These are phyloP conservation scores for Termitomyces sp. DNA, from an alignment of 768 basidiomycete genomes.

Conservation along the genomic window DNA sequence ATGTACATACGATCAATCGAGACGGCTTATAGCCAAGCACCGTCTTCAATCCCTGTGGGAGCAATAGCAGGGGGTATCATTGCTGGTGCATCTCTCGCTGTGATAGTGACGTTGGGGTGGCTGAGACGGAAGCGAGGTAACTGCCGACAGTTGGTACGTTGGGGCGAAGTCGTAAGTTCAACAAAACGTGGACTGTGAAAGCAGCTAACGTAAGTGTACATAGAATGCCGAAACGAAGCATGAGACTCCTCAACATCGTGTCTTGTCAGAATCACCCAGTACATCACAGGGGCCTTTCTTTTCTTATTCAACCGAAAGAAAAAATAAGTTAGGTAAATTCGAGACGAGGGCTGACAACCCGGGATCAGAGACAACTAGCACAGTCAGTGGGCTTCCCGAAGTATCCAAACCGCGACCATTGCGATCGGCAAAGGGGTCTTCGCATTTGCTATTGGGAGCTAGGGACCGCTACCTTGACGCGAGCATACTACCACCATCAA, in stretches of 20 bases:
- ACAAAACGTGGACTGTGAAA: not conserved
- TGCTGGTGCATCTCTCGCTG: conserved; percentile 41
- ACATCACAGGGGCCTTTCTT: conserved; percentile 24
- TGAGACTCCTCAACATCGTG: conserved; percentile 26
- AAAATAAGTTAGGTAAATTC: conserved; percentile 40
- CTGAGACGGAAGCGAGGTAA: conserved; percentile 38
- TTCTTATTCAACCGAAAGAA: conserved; percentile 22
- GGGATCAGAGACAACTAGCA: not conserved
- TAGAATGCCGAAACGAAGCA: conserved; percentile 25
- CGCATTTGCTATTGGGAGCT: conserved; percentile 2
- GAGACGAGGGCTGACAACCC: conserved; percentile 2
- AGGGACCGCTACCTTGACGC: not conserved
- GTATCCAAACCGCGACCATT: conserved; percentile 12
- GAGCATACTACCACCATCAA: not conserved
- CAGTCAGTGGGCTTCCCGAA: conserved; percentile 1
- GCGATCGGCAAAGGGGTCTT: conserved; percentile 8
- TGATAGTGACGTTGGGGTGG: conserved; percentile 38
- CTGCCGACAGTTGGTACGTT: conserved; percentile 19
- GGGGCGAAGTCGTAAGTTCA: not conserved
- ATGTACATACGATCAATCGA: conserved; percentile 12
- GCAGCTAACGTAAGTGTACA: not conserved
- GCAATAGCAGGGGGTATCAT: conserved; percentile 46
- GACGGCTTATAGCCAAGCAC: not conserved
- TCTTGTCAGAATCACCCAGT: conserved; percentile 10
- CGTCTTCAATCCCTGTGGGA: conserved; percentile 32